These are phyloP conservation scores for Kodamaea ohmeri DNA, from an alignment of 1,139 yeast species.

Conservation along the genomic window DNA sequence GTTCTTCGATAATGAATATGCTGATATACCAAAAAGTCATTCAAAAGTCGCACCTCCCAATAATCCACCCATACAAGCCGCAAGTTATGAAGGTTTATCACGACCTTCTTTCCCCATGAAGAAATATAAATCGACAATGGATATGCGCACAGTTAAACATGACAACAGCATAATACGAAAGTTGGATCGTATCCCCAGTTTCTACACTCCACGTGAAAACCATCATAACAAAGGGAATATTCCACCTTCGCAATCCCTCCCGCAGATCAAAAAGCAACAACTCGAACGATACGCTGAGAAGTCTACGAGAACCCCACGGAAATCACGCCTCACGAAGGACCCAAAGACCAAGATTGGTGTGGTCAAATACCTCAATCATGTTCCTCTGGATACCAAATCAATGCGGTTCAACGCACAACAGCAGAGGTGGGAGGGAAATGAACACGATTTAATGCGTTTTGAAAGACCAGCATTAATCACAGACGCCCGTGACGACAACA, in stretches of 20 bases:
- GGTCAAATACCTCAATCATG: slow-evolving; percentile 29
- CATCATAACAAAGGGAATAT: slow-evolving; percentile 6
- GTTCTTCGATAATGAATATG: slow-evolving; percentile 5
- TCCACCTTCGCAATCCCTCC: slow-evolving; percentile 1
- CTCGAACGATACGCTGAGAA: slow-evolving; percentile 28
- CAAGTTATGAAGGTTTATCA: no score
- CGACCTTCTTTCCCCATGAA: slow-evolving; percentile 19
- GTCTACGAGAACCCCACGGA: slow-evolving; percentile 15
- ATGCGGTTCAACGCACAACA: slow-evolving; percentile 57
- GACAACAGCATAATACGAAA: slow-evolving; percentile 36
- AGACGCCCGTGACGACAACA: slow-evolving; percentile 16
- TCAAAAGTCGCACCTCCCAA: no score
- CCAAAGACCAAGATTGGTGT: slow-evolving; percentile 27
- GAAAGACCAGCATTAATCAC: slow-evolving; percentile 39
- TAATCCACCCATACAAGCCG: no score
- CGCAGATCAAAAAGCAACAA: slow-evolving; percentile 20
- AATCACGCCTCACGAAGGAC: slow-evolving; percentile 8
- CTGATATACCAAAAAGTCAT: no score
- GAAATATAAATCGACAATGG: slow-evolving; percentile 36
- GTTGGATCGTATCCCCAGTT: slow-evolving; percentile 45
- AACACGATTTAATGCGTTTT: slow-evolving; percentile 45
- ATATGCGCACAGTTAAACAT: slow-evolving; percentile 25
- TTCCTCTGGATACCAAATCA: slow-evolving; percentile 13
- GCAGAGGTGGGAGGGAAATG: slow-evolving; percentile 69
- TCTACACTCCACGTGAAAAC: slow-evolving; percentile 22